Percentiles rank a stretch among this genome's conserved stretches.
These are phyloP conservation scores for Mesembryanthemum crystallinum DNA, from an alignment of 148 eudicot genomes.

Conservation along the genomic window DNA sequence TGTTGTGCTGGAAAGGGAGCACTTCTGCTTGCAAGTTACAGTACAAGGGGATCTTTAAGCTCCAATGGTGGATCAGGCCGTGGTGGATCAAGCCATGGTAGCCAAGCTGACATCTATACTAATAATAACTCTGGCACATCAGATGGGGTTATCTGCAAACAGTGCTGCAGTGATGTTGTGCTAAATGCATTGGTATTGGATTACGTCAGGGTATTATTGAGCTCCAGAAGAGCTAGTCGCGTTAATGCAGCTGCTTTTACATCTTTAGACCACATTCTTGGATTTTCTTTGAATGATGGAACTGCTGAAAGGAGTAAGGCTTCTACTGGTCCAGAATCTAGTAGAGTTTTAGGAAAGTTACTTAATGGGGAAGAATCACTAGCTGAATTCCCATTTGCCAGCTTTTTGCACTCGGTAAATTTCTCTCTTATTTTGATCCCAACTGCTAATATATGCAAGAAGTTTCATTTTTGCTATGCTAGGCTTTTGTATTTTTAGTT, in stretches of 20 bases:
- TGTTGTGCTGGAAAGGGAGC: slow-evolving; percentile 98
- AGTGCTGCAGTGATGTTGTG: slow-evolving; percentile 74
- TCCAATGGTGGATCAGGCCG: slow-evolving; percentile 48
- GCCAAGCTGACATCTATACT: slow-evolving; percentile 44
- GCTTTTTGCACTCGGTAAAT: slow-evolving; percentile 74
- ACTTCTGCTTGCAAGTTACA: slow-evolving; percentile 52
- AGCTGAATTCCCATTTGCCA: slow-evolving; percentile 85
- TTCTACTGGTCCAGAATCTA: slow-evolving; percentile 33
- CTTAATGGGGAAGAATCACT: slow-evolving; percentile 81
- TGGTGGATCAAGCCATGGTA: slow-evolving; percentile 58
- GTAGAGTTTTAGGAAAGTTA: slow-evolving; percentile 38
- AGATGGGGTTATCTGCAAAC: slow-evolving; percentile 77
- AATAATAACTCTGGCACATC: slow-evolving; percentile 43
- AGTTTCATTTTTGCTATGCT: not conserved
- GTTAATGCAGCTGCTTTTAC: slow-evolving; percentile 56
- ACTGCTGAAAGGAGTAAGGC: slow-evolving; percentile 31
- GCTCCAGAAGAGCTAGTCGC: slow-evolving; percentile 64
- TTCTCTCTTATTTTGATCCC: slow-evolving; percentile 13
- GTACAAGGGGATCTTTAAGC: slow-evolving; percentile 47
- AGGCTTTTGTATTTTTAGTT: too few relatives aligned
- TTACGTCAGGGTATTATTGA: slow-evolving; percentile 68
- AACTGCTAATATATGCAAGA: not conserved
- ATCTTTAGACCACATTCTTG: slow-evolving; percentile 64
- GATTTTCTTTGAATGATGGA: slow-evolving; percentile 47
- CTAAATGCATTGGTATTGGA: slow-evolving; percentile 84